Conservation (phyloP, 116 monocot genomes). For the Posidonia oceanica region DNA sequence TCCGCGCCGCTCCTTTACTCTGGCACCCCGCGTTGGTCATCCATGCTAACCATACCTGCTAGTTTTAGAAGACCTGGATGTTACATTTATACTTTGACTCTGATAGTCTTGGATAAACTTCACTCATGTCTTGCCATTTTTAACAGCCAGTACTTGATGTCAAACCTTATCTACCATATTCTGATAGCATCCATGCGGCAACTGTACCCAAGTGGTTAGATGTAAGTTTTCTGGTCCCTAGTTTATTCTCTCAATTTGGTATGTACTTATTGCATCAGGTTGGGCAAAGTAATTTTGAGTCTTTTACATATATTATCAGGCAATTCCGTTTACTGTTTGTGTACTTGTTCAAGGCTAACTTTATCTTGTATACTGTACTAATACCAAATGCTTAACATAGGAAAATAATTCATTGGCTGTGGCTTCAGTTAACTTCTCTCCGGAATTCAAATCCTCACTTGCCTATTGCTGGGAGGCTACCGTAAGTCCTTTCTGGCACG, state of each 20-base stretch:
- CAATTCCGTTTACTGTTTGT: background rate
- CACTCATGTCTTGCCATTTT: constrained; percentile 19
- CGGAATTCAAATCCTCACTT: constrained; percentile 50
- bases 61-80: too few species aligned
- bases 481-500: constrained; percentile 26
- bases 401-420: constrained; percentile 40
- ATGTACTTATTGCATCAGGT: too few species aligned
- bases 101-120: background rate
- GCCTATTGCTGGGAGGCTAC: constrained; percentile 45
- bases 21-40: too few species aligned
- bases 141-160: constrained; percentile 87
- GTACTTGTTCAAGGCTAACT: background rate
- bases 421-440: constrained; percentile 49
- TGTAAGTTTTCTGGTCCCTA: constrained; percentile 24
- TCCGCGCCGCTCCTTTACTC: too few species aligned
- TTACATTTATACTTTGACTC: too few species aligned
- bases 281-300: too few species aligned
- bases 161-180: constrained; percentile 90
- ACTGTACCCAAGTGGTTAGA: constrained; percentile 60
- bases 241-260: too few species aligned
- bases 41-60: too few species aligned
- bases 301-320: too few species aligned
- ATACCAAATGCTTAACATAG: constrained; percentile 16
- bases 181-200: constrained; percentile 64
- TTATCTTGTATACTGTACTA: background rate